Percentiles rank a stretch among this genome's conserved stretches.
phyloP scores from a whole-genome alignment of 2,329 filamentous ascomycete genomes.

The Immersiporthe knoxdaviesiana region DNA sequence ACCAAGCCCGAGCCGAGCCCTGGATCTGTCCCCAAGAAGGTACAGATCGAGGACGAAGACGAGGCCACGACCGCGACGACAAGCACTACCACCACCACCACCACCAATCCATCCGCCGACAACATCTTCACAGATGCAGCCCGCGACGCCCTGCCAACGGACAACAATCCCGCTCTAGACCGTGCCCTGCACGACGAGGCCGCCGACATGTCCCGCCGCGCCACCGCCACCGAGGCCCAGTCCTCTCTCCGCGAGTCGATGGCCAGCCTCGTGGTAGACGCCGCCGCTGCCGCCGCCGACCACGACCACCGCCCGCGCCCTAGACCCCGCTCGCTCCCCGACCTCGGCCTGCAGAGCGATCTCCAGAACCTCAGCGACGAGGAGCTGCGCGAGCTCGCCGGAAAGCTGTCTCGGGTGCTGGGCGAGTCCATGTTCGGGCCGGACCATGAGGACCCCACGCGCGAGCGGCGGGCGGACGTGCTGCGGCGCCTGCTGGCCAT shows the following conservation, averaged over 20 bases:
- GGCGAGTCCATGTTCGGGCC: neutral
- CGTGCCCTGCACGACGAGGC: neutral
- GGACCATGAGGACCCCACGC: neutral
- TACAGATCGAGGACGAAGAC: neutral
- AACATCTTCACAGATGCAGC: conserved; percentile 9
- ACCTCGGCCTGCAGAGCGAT: neutral
- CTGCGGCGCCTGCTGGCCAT: neutral
- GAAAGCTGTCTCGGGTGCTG: neutral
- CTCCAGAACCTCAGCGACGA: neutral
- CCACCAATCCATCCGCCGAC: neutral
- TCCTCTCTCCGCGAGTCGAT: neutral
- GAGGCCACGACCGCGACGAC: neutral
- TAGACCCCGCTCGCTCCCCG: neutral
- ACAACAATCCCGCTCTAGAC: neutral
- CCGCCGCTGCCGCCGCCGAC: too few relatives aligned
- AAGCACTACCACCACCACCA: neutral
- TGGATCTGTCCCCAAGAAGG: neutral
- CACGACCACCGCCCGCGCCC: too few relatives aligned
- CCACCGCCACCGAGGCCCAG: neutral
- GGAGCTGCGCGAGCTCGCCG: neutral
- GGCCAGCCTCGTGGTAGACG: neutral
- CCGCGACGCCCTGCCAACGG: neutral
- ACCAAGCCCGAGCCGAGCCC: neutral
- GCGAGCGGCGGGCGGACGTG: neutral
- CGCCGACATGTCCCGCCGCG: neutral